Evolutionary conservation across 1,284 basidiomycete species (phyloP), one percentile per base, ranked within the genome.

Genomic region (Boletus mariae): DNA sequence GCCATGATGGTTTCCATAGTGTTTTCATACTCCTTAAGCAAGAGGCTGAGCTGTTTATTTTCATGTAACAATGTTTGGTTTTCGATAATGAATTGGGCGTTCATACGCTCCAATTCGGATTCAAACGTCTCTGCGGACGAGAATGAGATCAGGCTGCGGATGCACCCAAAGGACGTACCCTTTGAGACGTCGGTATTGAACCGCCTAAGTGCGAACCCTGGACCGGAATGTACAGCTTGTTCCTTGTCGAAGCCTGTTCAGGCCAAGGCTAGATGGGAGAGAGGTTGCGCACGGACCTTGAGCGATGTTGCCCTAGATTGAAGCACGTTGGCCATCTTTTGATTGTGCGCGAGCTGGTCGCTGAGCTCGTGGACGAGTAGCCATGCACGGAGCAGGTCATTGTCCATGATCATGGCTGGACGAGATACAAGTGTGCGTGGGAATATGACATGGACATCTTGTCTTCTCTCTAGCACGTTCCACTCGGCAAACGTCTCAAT

Each of bases 1-100:
- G 84, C 76, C 96, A 99, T 98, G 67, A 99, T 90, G 34, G 87
- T 94, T 66, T 98, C 95, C 73, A 99, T 82, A 1, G 95, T 98
- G 57, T 81, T 79, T 70, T 99, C 96, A 68, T 97, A 96, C 71
- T 99, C 97, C 63, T 94, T 94, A 53, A 99, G 75, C 26, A 99
- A 77, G 26, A 83, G 68, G 55, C 88, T 89, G 29, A 98, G 80
- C 68, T 98, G 94, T 70, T 92, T 94, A 75, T 98, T 98, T 72
- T 99, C 96, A 60, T 98, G 88, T 47, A 91, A 77, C 1, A 99
- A 76, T 0, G 84, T 81, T 66, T 97, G 94, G 69, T 98, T 98
- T 73, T 99, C 97, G 55, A 95, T 86, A 49, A 97, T 85, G 37
- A 94, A 84, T 58, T 92, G 88, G 1, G 93, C 92, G 66, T 94